Evolutionary conservation across 495 filamentous ascomycete species (phyloP), one percentile per base, ranked within the genome.

Genomic region (Aspergillus ostianus): DNA sequence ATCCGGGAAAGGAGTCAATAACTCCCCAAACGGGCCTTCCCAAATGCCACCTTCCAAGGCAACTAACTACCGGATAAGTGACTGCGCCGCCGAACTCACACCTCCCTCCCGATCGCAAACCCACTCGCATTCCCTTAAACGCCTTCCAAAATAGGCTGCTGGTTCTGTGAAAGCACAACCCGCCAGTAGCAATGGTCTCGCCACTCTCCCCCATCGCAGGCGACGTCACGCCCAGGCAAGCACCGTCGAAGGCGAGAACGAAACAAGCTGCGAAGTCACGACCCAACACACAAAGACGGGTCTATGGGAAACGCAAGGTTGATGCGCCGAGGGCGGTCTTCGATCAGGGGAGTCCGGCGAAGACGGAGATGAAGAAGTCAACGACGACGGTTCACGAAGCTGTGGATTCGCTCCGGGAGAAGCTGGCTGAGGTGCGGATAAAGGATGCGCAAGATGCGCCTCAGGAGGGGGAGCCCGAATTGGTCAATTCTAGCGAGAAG

Each of bases 271-370:
- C 54, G n/a, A 71, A 57, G 41, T 58, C 60, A 54, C 65, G 65
- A 41, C 67, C 68, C 1, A 60, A 66, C 19, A 59, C 67, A 49
- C 67, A n/a, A n/a, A n/a, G 67, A 53, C 69, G 63, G 58, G 77
- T 80, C 17, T 80, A 80, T 41, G 77, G 77, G 10, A 80, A 80
- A 52, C 67, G 74, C 51, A 73, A 60, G 48, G 72, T 59, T 21
- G 73, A 76, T 65, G 74, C 77, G 2, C 67, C 77, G 2, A 64
- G 72, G 29, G 75, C 77, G 6, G 74, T 79, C 0, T 74, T 80
- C 32, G 76, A 77, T 9, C 63, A 77, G 46, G 60, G 65, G 19
- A 79, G 76, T 49, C 77, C 76, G 3, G 61, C 59, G 13, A 73
- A 58, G n/a, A 32, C 45, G 7, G 19, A 36, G 29, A 51, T 63